Percentiles rank a stretch among this genome's conserved stretches.
phyloP scores from a whole-genome alignment of 2,329 filamentous ascomycete species.

The Apiospora rasikravindrae region DNA sequence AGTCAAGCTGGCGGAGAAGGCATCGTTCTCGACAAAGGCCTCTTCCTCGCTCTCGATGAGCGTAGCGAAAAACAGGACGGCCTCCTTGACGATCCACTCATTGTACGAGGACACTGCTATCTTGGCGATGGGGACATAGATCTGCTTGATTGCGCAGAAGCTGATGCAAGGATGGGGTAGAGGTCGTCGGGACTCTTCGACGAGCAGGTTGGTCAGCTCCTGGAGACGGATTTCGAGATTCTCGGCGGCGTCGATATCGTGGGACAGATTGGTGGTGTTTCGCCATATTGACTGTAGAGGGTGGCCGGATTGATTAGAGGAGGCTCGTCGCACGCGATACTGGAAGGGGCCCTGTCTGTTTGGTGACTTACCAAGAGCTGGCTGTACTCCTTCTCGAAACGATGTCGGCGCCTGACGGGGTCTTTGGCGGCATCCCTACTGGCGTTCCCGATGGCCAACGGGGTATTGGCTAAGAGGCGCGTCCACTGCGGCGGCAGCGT shows the following conservation, averaged over 20 bases:
- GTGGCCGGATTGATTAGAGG: background rate
- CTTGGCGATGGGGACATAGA: constrained; percentile 88
- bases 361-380: constrained; percentile 59
- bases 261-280: constrained; percentile 63
- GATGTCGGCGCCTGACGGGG: constrained; percentile 66
- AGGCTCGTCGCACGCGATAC: constrained; percentile 20
- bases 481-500: constrained; percentile 58
- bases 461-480: constrained; percentile 67
- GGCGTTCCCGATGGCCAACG: constrained; percentile 60
- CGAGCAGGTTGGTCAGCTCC: constrained; percentile 73
- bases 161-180: constrained; percentile 90
- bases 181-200: constrained; percentile 86
- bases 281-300: constrained; percentile 61
- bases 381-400: constrained; percentile 70
- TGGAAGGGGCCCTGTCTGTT: background rate
- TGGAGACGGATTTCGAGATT: constrained; percentile 66
- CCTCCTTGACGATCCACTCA: constrained; percentile 83
- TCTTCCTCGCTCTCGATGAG: constrained; percentile 97
- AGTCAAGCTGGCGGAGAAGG: constrained; percentile 86
- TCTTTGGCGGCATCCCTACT: constrained; percentile 66
- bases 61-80: constrained; percentile 85
- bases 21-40: constrained; percentile 84
- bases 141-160: constrained; percentile 83
- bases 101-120: constrained; percentile 86
- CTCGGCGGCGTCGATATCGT: constrained; percentile 66